phyloP scores from a whole-genome alignment of 2,329 filamentous ascomycete genomes.

The Fusarium sp. region DNA sequence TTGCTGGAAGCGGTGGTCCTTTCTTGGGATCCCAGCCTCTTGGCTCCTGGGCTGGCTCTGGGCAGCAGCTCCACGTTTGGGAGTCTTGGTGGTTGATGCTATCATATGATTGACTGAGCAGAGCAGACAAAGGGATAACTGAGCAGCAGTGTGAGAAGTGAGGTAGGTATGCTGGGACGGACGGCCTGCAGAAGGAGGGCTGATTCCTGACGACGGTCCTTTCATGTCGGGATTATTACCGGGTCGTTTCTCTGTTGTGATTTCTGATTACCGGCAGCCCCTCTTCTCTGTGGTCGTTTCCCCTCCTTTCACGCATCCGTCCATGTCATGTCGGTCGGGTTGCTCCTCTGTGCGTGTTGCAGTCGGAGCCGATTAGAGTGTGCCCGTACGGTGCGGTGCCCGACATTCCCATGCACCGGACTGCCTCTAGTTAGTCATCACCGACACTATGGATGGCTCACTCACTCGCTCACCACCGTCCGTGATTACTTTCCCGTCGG shows the following conservation, averaged over 20 bases:
- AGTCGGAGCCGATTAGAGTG: conserved; percentile 24
- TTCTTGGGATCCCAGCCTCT: conserved; percentile 5
- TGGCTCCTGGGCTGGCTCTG: conserved; percentile 12
- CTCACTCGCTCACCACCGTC: neutral
- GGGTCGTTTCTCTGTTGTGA: conserved; percentile 1
- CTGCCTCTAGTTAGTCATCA: conserved; percentile 9
- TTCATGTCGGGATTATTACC: conserved; percentile 3
- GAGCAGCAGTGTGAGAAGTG: neutral
- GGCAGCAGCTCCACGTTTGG: conserved; percentile 6
- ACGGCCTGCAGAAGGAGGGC: neutral
- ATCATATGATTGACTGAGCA: neutral
- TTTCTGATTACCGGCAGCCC: conserved; percentile 9
- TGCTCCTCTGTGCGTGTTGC: conserved; percentile 11
- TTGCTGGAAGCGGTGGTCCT: conserved; percentile 34
- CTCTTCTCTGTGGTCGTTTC: conserved; percentile 3
- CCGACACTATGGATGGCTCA: neutral
- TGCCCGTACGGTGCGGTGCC: conserved; percentile 25
- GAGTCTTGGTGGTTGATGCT: neutral
- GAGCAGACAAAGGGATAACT: conserved; percentile 2
- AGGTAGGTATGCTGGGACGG: neutral
- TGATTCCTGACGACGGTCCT: conserved; percentile 1
- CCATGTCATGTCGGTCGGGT: neutral
- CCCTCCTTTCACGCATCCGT: conserved; percentile 4
- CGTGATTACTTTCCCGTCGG: neutral
- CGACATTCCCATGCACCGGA: conserved; percentile 11